Base-by-base conservation (phyloP, 163 green algal species). In the Dunaliella salina region DNA sequence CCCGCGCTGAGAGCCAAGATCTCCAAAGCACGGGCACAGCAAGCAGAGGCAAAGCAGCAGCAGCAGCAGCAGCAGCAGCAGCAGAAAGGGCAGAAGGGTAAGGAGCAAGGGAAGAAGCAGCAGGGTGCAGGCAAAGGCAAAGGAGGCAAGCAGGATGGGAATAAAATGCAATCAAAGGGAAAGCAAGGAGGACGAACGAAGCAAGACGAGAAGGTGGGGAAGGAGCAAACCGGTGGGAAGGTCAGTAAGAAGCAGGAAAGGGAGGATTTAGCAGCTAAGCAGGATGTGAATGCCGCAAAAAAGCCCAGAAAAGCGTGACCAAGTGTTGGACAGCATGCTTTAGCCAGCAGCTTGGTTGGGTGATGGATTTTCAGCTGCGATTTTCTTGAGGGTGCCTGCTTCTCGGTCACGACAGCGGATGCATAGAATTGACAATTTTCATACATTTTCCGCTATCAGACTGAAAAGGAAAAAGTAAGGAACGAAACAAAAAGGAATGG, bases 1-100 rank as follows among this genome's bases (percentile, higher is more conserved):
- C 87, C 87, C 32, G 87, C 84, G 0, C 75, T 85, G 22, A 69
- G 86, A 15, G 87, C 87, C 29, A 33, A 84, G 83, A 80, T 90
- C 40, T 85, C 81, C 24, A 90, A 90, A 72, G 40, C 69, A 18
- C 67, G 87, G 8, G 80, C 84, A 26, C 72, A 81, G 32, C 72
- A 40, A 25, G 30, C n/a, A 81, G 30, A 83, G 20, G 33, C 34
- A 34, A 83, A 34, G 25, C 24, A 59, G 80, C 80, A 59, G 80
- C 80, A 63, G 80, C 33, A 83, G 80, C 40, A 34, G 80, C 85
- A 82, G 85, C 85, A 71, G 40, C 24, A 82, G 80, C 45, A 40
- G 81, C 85, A 82, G 80, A 80, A 75, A 46, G 5, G 69, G 80
- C 79, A 72, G 30, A 46, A 40, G 29, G 34, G 26, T 20, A 80